These are phyloP conservation scores for Macrocystidia cucumis DNA, from an alignment of 1,284 basidiomycete species.

Conservation along the genomic window DNA sequence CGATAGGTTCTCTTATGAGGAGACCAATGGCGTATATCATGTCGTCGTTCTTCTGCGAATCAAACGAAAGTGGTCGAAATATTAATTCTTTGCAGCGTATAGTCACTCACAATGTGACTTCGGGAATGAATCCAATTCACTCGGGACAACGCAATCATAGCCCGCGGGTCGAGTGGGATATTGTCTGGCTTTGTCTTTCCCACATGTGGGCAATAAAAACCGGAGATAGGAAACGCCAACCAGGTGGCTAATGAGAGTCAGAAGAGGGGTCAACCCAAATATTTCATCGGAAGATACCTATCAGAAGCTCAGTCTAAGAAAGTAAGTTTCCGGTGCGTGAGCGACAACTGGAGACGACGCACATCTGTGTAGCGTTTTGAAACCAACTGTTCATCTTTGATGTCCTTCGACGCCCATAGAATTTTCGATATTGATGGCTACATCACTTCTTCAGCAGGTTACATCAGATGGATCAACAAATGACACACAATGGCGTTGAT, in stretches of 20 bases:
- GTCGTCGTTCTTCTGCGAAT: slow-evolving; percentile 21
- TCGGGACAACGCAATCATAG: slow-evolving; percentile 35
- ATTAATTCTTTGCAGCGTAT: not conserved
- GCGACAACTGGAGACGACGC: slow-evolving; percentile 3
- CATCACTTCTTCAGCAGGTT: not conserved
- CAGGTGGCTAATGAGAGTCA: slow-evolving; percentile 21
- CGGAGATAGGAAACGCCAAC: slow-evolving; percentile 28
- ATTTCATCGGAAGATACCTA: slow-evolving; percentile 21
- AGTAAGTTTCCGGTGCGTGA: not conserved
- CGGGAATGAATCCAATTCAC: slow-evolving; percentile 38
- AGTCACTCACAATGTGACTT: slow-evolving; percentile 30
- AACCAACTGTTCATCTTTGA: slow-evolving; percentile 23
- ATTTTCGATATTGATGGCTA: slow-evolving; percentile 38
- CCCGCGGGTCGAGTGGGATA: slow-evolving; percentile 27
- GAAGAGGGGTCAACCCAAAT: not conserved
- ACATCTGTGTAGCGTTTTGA: slow-evolving; percentile 38
- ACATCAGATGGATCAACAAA: not conserved
- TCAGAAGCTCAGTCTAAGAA: slow-evolving; percentile 31
- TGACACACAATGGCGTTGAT: slow-evolving; percentile 37
- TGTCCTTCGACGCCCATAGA: slow-evolving; percentile 28
- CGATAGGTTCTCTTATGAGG: slow-evolving; percentile 19
- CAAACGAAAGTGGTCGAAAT: not conserved
- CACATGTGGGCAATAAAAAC: slow-evolving; percentile 13
- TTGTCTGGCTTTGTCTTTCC: slow-evolving; percentile 7
- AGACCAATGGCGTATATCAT: slow-evolving; percentile 23